Conservation (phyloP, 2,329 filamentous ascomycete species). For the Onygenales sp. region DNA sequence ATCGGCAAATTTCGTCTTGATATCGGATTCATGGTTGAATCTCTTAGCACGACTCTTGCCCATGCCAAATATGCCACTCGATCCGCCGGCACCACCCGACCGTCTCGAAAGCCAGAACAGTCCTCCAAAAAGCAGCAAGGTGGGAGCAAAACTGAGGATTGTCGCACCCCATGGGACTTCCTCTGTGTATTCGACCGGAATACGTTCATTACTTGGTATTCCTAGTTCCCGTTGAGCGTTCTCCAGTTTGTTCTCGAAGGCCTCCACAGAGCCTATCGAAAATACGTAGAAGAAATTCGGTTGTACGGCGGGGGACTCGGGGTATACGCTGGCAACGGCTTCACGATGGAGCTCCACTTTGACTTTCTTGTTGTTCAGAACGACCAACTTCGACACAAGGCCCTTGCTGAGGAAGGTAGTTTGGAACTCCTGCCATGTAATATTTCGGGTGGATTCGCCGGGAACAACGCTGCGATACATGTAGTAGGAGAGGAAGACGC, state of each 20-base stretch:
- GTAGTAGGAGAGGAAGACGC: constrained; percentile 53
- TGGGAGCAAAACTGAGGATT: constrained; percentile 75
- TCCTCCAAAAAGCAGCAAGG: constrained; percentile 72
- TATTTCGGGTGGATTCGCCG: constrained; percentile 61
- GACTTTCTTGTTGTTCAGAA: constrained; percentile 68
- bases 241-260: constrained; percentile 82
- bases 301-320: constrained; percentile 61
- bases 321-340: constrained; percentile 61
- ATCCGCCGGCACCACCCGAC: constrained; percentile 57
- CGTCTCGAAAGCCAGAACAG: constrained; percentile 71
- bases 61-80: constrained; percentile 85
- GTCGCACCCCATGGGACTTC: constrained; percentile 66
- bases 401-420: constrained; percentile 93
- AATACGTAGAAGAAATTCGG: constrained; percentile 80
- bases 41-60: constrained; percentile 91
- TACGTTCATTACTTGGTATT: constrained; percentile 79
- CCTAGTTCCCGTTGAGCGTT: constrained; percentile 78
- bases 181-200: constrained; percentile 78
- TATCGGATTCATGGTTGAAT: constrained; percentile 92
- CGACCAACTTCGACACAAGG: constrained; percentile 81
- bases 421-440: constrained; percentile 95
- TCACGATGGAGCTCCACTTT: constrained; percentile 72
- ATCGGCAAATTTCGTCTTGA: constrained; percentile 95
- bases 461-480: constrained; percentile 57
- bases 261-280: constrained; percentile 87